Conservation (phyloP, 345 rosid genomes). For the Eucalyptus erythrocorys region DNA sequence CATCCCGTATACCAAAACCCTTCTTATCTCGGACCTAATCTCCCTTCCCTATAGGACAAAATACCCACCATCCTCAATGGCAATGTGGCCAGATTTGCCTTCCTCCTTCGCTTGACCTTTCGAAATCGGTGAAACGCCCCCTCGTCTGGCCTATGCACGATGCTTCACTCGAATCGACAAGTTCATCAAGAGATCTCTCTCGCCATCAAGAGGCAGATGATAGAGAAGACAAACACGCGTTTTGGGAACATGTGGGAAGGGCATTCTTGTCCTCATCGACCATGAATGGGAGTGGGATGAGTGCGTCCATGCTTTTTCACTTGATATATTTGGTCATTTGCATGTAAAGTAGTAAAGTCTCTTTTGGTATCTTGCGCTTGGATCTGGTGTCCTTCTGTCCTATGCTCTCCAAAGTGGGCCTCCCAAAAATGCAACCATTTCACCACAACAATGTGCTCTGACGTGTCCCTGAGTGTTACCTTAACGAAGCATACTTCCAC, state of each 20-base stretch:
- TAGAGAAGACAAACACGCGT: not conserved
- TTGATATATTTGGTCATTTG: conserved; percentile 22
- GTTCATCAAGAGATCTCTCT: not conserved
- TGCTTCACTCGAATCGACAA: not conserved
- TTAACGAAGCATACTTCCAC: not conserved
- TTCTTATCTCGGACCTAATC: not conserved
- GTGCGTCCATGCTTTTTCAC: not conserved
- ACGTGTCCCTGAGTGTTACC: not conserved
- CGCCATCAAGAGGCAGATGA: not conserved
- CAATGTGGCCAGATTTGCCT: not conserved
- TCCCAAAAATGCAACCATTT: not conserved
- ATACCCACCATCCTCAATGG: conserved; percentile 6
- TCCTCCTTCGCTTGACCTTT: conserved; percentile 6
- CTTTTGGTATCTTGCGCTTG: conserved; percentile 32
- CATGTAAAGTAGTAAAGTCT: conserved; percentile 28
- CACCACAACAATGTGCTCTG: not conserved
- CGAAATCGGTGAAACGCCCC: conserved; percentile 5
- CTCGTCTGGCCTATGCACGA: not conserved
- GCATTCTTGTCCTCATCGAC: not conserved
- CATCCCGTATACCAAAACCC: conserved; percentile 8
- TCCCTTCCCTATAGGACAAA: conserved; percentile 3
- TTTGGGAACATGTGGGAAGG: not conserved
- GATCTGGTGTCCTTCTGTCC: conserved; percentile 19
- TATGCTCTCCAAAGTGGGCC: conserved; percentile 3
- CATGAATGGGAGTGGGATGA: not conserved